Evolutionary conservation across 75 land plant genomes (phyloP), one percentile per base, ranked within the genome.

Genomic region (Gnetum montanum): DNA sequence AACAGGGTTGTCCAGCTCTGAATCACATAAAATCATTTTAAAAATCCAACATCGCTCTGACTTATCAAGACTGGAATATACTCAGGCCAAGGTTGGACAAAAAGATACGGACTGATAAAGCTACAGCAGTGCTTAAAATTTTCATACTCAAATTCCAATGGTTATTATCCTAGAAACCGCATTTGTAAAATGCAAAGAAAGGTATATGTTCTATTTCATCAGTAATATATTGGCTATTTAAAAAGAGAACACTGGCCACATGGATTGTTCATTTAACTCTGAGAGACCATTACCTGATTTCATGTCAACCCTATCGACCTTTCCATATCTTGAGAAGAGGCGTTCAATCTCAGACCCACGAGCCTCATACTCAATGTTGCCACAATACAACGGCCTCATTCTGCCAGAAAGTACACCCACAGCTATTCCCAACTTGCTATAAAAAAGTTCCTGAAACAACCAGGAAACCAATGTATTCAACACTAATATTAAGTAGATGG

Each of bases 291-390:
- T 67, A 82, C 95, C 95, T 68, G 95, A 75, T 58, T 89, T 89
- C 95, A 89, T 76, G 59, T 89, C 95, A 15, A 89, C 86, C 36
- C 95, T 64, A 31, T 89, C 95, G 16, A 89, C 90, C 36, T 63
- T 85, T 48, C 95, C 95, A 66, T 80, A 89, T 67, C 58, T 82
- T 26, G 62, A 49, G 51, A 89, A 89, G 34, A 89, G 67, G 3
- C 95, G 70, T 54, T 89, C 95, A 34, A 89, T 72, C 35, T 89
- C 95, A 29, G 83, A 71, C 30, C 83, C 82, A 0, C 90, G 80
- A n/a, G 90, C 80, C 66, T 89, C 90, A 58, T 74, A 82, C 60
- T 89, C 95, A 27, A 89, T 64, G 58, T 89, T 89, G 6, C 95
- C 95, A 67, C 95, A 89, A 30, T 82, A 89, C 3, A 89, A 73